These are phyloP conservation scores for Diaporthe destruens DNA, from an alignment of 2,329 filamentous ascomycete genomes.

Conservation along the genomic window DNA sequence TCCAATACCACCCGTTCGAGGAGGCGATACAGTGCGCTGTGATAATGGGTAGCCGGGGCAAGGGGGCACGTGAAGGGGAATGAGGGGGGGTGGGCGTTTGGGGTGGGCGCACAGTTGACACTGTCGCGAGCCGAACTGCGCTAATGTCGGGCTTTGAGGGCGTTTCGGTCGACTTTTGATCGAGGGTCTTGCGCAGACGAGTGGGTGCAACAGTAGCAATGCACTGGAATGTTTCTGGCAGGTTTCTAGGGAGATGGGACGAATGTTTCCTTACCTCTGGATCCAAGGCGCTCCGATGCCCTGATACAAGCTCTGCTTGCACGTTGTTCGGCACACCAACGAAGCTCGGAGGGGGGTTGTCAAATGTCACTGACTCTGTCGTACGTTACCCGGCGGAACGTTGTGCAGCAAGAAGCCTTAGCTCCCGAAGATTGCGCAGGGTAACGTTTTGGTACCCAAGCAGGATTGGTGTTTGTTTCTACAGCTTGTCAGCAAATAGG, in stretches of 20 bases:
- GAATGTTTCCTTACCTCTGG: constrained; percentile 42
- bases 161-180: constrained; percentile 20
- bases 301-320: constrained; percentile 37
- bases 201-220: constrained; percentile 37
- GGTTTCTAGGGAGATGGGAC: constrained; percentile 37
- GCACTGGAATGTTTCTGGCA: constrained; percentile 42
- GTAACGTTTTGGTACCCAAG: constrained; percentile 24
- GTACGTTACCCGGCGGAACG: constrained; percentile 28
- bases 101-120: constrained; percentile 39
- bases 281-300: constrained; percentile 30
- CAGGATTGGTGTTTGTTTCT: constrained; percentile 31
- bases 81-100: background rate
- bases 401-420: constrained; percentile 36
- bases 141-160: constrained; percentile 39
- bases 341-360: constrained; percentile 33
- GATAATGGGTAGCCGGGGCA: constrained; percentile 31
- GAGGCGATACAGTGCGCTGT: constrained; percentile 39
- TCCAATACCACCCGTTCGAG: constrained; percentile 42
- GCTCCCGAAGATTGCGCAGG: constrained; percentile 37
- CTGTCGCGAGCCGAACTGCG: constrained; percentile 44
- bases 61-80: constrained; percentile 33
- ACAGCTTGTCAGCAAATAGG: constrained; percentile 39
- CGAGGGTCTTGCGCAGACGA: constrained; percentile 32
- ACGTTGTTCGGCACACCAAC: constrained; percentile 35
- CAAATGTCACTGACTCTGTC: constrained; percentile 31